A percentile compares a stretch with the other conserved stretches of the same genome.
These are phyloP conservation scores for Acanthamoeba lenticulata DNA, from an alignment of 208 protist genomes.

Conservation along the genomic window DNA sequence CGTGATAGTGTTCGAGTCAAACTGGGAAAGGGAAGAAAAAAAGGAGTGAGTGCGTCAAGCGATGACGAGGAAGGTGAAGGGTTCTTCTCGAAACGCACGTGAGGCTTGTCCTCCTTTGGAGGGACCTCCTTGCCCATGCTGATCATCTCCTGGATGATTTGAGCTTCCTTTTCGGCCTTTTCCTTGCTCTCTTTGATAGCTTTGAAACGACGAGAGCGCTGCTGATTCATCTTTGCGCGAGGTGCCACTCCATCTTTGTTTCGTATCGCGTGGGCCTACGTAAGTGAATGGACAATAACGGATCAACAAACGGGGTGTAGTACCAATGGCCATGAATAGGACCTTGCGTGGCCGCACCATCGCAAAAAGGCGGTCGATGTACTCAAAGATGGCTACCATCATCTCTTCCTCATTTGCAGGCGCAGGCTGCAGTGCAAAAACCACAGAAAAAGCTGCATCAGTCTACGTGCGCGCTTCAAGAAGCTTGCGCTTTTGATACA, in stretches of 20 bases:
- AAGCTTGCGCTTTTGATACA: not conserved
- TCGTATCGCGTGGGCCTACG: too few relatives aligned
- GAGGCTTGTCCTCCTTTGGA: constrained; percentile 74
- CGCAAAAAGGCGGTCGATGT: constrained; percentile 97
- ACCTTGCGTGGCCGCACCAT: constrained; percentile 98
- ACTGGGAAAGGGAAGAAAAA: constrained; percentile 75
- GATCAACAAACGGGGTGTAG: not conserved
- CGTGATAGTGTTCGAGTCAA: constrained; percentile 99
- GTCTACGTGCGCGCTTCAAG: constrained; percentile 84
- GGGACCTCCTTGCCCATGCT: not conserved
- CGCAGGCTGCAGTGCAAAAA: constrained; percentile 65
- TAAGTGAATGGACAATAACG: not conserved
- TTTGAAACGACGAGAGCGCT: constrained; percentile 97
- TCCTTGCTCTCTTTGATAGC: constrained; percentile 93
- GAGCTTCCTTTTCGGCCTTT: constrained; percentile 77
- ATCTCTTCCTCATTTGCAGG: constrained; percentile 89
- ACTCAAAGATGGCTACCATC: constrained; percentile 93
- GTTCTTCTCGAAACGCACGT: not conserved
- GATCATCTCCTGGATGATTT: constrained; percentile 54
- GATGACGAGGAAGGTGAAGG: not conserved
- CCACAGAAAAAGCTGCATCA: constrained; percentile 58
- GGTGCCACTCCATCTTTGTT: constrained; percentile 98
- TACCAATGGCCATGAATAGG: constrained; percentile 95
- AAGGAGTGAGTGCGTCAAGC: not conserved
- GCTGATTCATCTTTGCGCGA: constrained; percentile 99